phyloP scores from a whole-genome alignment of 140 eudicot species.

The Erigeron philadelphicus region DNA sequence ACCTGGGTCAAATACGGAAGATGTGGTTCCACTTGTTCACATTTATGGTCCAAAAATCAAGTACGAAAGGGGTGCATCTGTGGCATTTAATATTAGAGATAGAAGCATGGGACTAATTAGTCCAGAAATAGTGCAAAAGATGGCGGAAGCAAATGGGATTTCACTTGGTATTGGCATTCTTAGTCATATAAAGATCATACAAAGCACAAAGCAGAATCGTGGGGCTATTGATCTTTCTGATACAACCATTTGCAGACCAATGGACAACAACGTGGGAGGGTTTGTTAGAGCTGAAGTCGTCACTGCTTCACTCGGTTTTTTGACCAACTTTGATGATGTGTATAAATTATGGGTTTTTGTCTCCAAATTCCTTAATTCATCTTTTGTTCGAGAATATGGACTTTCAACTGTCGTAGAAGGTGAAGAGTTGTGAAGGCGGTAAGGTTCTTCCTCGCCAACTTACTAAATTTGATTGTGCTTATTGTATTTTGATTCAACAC shows the following conservation, averaged over 20 bases:
- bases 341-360: conserved; percentile 53
- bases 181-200: conserved; percentile 41
- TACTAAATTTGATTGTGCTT: background rate
- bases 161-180: conserved; percentile 46
- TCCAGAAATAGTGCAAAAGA: conserved; percentile 49
- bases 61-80: conserved; percentile 51
- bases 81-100: conserved; percentile 44
- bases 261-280: conserved; percentile 22
- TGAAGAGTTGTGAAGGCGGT: conserved; percentile 11
- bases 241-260: conserved; percentile 37
- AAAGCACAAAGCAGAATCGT: conserved; percentile 29
- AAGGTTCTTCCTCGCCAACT: background rate
- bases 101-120: conserved; percentile 35
- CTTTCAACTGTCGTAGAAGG: conserved; percentile 20
- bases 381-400: conserved; percentile 35
- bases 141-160: conserved; percentile 49
- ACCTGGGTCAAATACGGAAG: conserved; percentile 35
- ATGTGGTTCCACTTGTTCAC: conserved; percentile 36
- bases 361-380: conserved; percentile 46
- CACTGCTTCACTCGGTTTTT: conserved; percentile 46
- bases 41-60: conserved; percentile 56
- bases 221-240: conserved; percentile 22
- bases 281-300: conserved; percentile 41
- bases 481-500: background rate
- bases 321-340: conserved; percentile 56